Evolutionary conservation across 345 rosid species (phyloP).

Genomic region (Citrus maxima): DNA sequence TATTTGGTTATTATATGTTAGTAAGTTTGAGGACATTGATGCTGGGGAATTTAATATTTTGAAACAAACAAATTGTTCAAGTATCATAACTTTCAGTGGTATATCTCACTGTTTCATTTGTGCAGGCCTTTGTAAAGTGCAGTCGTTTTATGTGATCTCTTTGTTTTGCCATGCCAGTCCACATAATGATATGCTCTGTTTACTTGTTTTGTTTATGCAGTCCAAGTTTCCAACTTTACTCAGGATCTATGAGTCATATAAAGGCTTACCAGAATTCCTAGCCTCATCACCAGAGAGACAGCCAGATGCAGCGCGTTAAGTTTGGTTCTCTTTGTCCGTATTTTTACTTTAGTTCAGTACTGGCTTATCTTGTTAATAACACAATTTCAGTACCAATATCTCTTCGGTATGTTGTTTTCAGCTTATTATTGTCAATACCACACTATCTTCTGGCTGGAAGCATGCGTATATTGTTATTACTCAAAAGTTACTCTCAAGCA

Average conservation of each 20-base stretch:
- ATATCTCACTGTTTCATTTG: not conserved
- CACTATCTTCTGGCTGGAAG: not conserved
- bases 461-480: too few relatives aligned
- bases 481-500: not conserved
- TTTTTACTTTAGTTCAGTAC: not conserved
- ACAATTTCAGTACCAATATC: not conserved
- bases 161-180: not conserved
- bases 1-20: not conserved
- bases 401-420: not conserved
- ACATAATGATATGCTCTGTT: not conserved
- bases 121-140: not conserved
- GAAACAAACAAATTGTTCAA: not conserved
- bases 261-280: conserved; percentile 37
- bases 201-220: conserved; percentile 27
- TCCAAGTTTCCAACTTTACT: conserved; percentile 40
- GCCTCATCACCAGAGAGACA: conserved; percentile 45
- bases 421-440: not conserved
- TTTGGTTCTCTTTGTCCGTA: not conserved
- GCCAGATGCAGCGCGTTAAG: conserved; percentile 37
- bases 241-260: conserved; percentile 36
- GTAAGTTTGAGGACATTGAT: not conserved
- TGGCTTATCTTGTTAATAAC: not conserved
- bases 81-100: not conserved
- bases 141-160: not conserved
- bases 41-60: not conserved